phyloP scores from a whole-genome alignment of 1,284 basidiomycete genomes.

The Austroboletus olivaceoglutinosus region DNA sequence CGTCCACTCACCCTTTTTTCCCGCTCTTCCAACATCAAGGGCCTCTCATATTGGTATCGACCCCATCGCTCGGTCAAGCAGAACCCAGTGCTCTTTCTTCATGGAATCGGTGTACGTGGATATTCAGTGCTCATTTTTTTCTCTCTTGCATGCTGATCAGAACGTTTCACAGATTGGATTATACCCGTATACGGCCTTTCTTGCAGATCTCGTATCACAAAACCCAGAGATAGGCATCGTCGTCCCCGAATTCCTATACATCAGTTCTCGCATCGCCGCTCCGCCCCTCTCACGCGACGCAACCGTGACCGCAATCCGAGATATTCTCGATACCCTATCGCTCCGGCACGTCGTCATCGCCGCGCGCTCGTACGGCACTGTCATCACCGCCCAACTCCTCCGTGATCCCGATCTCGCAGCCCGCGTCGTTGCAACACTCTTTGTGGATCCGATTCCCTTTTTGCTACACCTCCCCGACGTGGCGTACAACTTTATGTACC shows the following conservation, averaged over 20 bases:
- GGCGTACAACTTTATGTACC: slow-evolving; percentile 66
- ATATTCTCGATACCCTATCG: slow-evolving; percentile 44
- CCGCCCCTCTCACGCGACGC: slow-evolving; percentile 22
- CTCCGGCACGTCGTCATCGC: slow-evolving; percentile 46
- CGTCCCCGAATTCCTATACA: slow-evolving; percentile 56
- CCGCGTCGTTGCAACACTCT: slow-evolving; percentile 43
- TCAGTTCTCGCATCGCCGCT: slow-evolving; percentile 57
- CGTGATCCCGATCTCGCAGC: slow-evolving; percentile 31
- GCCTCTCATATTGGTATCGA: slow-evolving; percentile 62
- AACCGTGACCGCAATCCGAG: slow-evolving; percentile 26
- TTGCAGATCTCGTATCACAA: slow-evolving; percentile 41
- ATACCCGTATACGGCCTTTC: slow-evolving; percentile 52
- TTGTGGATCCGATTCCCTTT: slow-evolving; percentile 65
- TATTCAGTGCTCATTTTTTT: background rate
- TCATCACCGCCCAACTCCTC: slow-evolving; percentile 49
- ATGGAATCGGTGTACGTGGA: slow-evolving; percentile 66
- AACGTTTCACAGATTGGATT: slow-evolving; percentile 52
- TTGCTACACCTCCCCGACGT: slow-evolving; percentile 59
- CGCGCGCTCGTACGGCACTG: slow-evolving; percentile 65
- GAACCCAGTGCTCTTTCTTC: slow-evolving; percentile 57
- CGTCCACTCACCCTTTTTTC: slow-evolving; percentile 49
- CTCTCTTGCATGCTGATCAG: background rate
- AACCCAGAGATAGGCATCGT: slow-evolving; percentile 53
- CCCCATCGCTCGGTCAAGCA: slow-evolving; percentile 49
- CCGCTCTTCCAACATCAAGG: slow-evolving; percentile 34